Conservation (phyloP, 257 asterid genomes). For the Penstemon davidsonii region DNA sequence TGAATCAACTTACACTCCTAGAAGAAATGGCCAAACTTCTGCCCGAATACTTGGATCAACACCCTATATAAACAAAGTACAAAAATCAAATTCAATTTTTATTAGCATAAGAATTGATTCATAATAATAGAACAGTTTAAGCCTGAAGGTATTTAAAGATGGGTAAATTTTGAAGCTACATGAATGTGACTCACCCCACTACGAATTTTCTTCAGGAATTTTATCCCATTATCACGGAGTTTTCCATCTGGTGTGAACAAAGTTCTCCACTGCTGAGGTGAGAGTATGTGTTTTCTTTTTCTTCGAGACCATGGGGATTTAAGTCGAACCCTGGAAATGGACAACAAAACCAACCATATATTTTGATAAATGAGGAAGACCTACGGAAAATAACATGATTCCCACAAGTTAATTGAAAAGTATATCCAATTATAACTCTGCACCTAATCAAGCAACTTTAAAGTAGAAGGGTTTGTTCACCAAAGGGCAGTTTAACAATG, state of each 20-base stretch:
- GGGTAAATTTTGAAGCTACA: conserved; percentile 11
- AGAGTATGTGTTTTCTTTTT: conserved; percentile 72
- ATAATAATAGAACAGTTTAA: neutral
- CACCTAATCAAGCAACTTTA: neutral
- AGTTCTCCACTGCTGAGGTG: conserved; percentile 75
- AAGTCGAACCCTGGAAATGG: conserved; percentile 63
- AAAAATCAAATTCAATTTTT: conserved; percentile 14
- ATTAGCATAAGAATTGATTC: conserved; percentile 9
- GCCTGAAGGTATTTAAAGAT: neutral
- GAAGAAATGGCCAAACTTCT: conserved; percentile 96
- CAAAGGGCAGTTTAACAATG: neutral
- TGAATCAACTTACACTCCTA: conserved; percentile 79
- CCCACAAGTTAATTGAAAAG: conserved; percentile 3
- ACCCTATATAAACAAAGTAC: conserved; percentile 54
- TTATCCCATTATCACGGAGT: conserved; percentile 72
- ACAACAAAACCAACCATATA: conserved; percentile 23
- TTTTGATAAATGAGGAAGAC: conserved; percentile 18
- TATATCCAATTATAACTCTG: neutral
- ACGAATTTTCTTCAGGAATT: conserved; percentile 88
- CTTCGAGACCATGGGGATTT: conserved; percentile 97
- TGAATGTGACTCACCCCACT: conserved; percentile 76
- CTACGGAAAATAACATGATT: conserved; percentile 14
- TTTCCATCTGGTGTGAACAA: conserved; percentile 84
- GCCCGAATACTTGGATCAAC: conserved; percentile 84
- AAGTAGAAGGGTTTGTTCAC: neutral